These are phyloP conservation scores for Themeda triandra DNA, from an alignment of 176 grass and related monocot species.

Conservation along the genomic window DNA sequence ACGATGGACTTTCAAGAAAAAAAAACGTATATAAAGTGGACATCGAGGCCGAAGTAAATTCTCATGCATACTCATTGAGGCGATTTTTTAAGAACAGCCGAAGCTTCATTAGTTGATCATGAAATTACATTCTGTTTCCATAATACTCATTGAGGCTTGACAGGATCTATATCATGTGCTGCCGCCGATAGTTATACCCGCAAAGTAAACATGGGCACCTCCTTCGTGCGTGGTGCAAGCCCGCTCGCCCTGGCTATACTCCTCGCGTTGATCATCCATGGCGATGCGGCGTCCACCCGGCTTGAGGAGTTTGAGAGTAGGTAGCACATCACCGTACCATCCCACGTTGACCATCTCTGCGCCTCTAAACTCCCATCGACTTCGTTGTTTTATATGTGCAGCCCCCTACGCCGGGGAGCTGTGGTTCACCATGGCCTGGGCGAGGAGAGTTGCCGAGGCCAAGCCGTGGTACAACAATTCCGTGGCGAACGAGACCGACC, in stretches of 20 bases:
- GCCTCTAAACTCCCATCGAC: neutral
- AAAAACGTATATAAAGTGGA: too few species aligned
- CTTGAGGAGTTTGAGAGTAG: neutral
- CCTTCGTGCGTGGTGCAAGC: neutral
- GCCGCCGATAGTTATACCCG: neutral
- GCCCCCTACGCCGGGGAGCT: neutral
- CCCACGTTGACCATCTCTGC: neutral
- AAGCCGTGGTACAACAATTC: neutral
- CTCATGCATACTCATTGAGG: too few species aligned
- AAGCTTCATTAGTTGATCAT: too few species aligned
- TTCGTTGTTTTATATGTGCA: neutral
- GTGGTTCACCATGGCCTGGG: neutral
- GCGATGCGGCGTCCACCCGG: neutral
- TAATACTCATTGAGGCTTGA: fast-evolving
- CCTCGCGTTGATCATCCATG: neutral
- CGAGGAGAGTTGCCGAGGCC: neutral
- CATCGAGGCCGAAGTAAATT: too few species aligned
- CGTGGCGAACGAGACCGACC: neutral
- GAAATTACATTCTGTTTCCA: too few species aligned
- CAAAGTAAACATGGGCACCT: neutral
- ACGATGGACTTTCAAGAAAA: too few species aligned
- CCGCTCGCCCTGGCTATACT: neutral
- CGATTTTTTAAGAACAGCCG: too few species aligned
- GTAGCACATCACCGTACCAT: neutral
- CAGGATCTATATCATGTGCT: too few species aligned